Conservation (phyloP, 2,329 filamentous ascomycete genomes). For the Sporothrix pseudoabietina region DNA sequence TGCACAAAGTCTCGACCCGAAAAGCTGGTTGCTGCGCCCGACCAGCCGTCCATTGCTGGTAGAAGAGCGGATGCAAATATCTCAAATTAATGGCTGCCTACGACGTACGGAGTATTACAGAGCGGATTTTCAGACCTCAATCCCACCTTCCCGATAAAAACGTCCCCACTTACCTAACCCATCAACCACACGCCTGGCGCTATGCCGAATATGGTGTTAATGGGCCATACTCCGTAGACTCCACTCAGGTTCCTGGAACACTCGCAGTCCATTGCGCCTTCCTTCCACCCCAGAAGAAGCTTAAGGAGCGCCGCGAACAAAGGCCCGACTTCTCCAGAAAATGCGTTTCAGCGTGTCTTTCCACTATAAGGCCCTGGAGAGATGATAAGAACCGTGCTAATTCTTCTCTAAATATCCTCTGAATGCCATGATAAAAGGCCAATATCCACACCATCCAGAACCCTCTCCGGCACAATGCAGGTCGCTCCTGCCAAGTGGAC, state of each 20-base stretch:
- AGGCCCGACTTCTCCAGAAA: background rate
- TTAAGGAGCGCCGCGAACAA: background rate
- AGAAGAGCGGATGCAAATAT: background rate
- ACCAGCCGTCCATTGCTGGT: background rate
- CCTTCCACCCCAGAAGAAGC: background rate
- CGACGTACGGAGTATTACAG: background rate
- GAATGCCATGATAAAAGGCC: background rate
- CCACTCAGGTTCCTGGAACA: background rate
- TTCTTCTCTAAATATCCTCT: background rate
- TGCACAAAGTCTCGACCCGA: no score
- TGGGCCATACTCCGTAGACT: background rate
- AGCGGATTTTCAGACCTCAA: background rate
- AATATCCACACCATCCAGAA: background rate
- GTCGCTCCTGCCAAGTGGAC: slow-evolving; percentile 23
- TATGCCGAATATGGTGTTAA: background rate
- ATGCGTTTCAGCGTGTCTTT: no score
- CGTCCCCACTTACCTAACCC: background rate
- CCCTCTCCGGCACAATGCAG: slow-evolving; percentile 6
- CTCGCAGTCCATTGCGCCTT: background rate
- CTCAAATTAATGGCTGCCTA: slow-evolving; percentile 2
- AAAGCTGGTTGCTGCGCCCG: background rate
- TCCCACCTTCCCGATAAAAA: background rate
- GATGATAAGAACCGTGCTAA: background rate
- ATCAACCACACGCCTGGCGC: background rate
- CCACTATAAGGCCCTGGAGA: background rate